Evolutionary conservation across 2,329 filamentous ascomycete species (phyloP).

Genomic region (Kalaharituber pfeilii): DNA sequence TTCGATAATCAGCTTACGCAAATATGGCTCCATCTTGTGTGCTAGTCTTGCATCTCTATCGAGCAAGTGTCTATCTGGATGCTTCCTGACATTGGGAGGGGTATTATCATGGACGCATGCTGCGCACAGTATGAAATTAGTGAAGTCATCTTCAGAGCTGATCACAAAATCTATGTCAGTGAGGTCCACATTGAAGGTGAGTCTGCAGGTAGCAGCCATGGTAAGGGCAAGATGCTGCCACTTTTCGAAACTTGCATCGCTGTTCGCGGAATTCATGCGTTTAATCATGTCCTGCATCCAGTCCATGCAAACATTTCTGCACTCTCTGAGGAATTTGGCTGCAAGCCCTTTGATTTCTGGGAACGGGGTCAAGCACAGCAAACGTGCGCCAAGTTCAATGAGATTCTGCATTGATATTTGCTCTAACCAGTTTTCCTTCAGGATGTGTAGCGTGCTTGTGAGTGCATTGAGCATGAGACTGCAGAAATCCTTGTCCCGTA

Average conservation of each 20-base stretch:
- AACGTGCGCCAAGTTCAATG: neutral
- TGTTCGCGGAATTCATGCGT: slow-evolving; percentile 6
- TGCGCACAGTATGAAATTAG: slow-evolving; percentile 27
- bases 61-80: slow-evolving; percentile 16
- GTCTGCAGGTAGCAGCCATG: slow-evolving; percentile 16
- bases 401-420: neutral
- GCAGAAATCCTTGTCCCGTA: neutral
- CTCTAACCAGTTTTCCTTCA: neutral
- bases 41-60: slow-evolving; percentile 18
- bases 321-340: slow-evolving; percentile 10
- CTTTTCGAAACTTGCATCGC: slow-evolving; percentile 4
- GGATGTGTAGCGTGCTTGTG: neutral
- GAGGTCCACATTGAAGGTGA: slow-evolving; percentile 22
- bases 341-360: slow-evolving; percentile 7
- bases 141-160: slow-evolving; percentile 17
- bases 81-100: no score
- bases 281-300: slow-evolving; percentile 12
- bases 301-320: slow-evolving; percentile 11
- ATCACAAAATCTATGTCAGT: slow-evolving; percentile 24
- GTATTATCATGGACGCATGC: no score
- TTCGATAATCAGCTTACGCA: slow-evolving; percentile 15
- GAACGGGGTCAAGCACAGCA: neutral
- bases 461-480: neutral
- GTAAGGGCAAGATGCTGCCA: slow-evolving; percentile 12
- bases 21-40: slow-evolving; percentile 15